A percentile compares a stretch with the other conserved stretches of the same genome.
phyloP scores from a whole-genome alignment of 225 moss, liverwort and hornwort genomes.

The Polytrichum commune region DNA sequence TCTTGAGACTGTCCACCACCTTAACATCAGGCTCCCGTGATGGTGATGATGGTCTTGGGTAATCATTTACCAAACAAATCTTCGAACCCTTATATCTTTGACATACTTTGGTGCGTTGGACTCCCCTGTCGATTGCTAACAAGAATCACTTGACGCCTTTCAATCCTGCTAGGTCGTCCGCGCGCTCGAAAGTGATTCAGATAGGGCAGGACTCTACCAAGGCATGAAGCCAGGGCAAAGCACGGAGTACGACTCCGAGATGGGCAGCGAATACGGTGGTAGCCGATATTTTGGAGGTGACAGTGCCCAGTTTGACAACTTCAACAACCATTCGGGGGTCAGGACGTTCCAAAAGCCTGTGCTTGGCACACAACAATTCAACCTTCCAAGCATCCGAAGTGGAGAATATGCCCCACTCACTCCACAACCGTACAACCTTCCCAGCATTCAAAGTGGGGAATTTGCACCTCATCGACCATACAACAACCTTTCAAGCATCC shows the following conservation, averaged over 20 bases:
- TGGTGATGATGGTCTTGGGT: neutral
- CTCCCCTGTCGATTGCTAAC: too few species aligned
- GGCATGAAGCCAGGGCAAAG: slow-evolving; percentile 51
- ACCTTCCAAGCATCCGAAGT: slow-evolving; percentile 29
- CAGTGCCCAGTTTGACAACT: slow-evolving; percentile 36
- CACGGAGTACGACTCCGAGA: slow-evolving; percentile 20
- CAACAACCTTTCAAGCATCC: neutral
- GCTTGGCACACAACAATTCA: slow-evolving; percentile 34
- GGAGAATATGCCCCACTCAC: slow-evolving; percentile 19
- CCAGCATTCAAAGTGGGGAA: slow-evolving; percentile 32
- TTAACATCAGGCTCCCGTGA: too few species aligned
- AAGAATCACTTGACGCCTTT: too few species aligned
- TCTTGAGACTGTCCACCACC: too few species aligned
- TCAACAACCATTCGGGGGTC: slow-evolving; percentile 5
- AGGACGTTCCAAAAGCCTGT: slow-evolving; percentile 40
- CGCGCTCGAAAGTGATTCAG: slow-evolving; percentile 43
- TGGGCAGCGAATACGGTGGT: neutral
- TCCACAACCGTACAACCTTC: slow-evolving; percentile 27
- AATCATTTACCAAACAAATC: too few species aligned
- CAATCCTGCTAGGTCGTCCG: slow-evolving; percentile 23
- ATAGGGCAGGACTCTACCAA: slow-evolving; percentile 40
- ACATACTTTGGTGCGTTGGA: too few species aligned
- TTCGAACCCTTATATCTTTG: too few species aligned
- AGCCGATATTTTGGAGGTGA: slow-evolving; percentile 12
- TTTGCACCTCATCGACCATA: neutral